Conservation (phyloP, 1,139 yeast species). For the Trichomonascaceae sp. region DNA sequence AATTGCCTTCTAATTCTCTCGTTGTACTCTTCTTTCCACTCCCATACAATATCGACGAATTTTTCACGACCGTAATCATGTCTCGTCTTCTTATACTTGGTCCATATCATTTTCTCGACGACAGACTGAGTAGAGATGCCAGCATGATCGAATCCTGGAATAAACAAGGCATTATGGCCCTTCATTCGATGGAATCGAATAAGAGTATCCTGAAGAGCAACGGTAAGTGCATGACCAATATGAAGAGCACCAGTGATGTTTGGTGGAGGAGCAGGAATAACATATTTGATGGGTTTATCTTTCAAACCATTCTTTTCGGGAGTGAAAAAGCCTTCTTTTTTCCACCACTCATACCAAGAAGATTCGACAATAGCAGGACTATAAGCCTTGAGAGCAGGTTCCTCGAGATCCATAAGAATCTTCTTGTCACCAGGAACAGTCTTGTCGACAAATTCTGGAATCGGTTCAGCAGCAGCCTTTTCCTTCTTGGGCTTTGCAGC, state of each 20-base stretch:
- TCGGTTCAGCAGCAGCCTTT: constrained; percentile 65
- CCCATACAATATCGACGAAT: constrained; percentile 88
- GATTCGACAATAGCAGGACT: constrained; percentile 90
- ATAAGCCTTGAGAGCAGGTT: constrained; percentile 90
- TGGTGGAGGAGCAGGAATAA: constrained; percentile 98
- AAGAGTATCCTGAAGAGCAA: constrained; percentile 88
- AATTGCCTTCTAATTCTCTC: constrained; percentile 77
- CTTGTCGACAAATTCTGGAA: constrained; percentile 75
- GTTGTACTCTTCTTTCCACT: constrained; percentile 96
- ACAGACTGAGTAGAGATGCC: constrained; percentile 99
- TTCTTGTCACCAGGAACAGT: constrained; percentile 91
- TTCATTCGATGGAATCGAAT: constrained; percentile 95
- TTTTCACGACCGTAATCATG: constrained; percentile 93
- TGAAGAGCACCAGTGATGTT: constrained; percentile 98
- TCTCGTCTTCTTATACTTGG: constrained; percentile 79
- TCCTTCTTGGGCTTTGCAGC: constrained; percentile 44
- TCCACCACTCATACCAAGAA: constrained; percentile 99
- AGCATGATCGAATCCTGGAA: constrained; percentile 98
- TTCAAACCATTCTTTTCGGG: constrained; percentile 77
- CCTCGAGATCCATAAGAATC: constrained; percentile 73
- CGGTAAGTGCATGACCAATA: constrained; percentile 97
- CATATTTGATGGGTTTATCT: constrained; percentile 77
- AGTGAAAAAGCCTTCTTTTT: constrained; percentile 73
- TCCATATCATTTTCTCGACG: constrained; percentile 94
- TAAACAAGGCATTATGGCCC: constrained; percentile 86